Evolutionary conservation across 163 green algal species (phyloP).

Genomic region (Chlamydomonas reinhardtii): DNA sequence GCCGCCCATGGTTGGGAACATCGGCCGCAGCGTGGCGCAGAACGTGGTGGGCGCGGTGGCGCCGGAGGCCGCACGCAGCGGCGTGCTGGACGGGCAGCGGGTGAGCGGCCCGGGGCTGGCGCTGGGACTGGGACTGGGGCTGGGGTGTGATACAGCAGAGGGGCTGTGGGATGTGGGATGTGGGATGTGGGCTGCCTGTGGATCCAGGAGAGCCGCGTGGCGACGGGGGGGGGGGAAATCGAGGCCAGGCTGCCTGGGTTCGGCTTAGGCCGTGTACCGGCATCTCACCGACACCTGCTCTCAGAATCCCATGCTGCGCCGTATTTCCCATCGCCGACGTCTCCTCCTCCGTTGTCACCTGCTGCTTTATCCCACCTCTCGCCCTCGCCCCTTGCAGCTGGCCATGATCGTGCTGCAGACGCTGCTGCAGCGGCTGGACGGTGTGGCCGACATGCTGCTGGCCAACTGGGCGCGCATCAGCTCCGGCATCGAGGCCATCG

Average conservation of each 20-base stretch:
- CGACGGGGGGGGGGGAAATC: too few species aligned
- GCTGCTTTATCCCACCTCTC: too few species aligned
- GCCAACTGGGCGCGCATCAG: slow-evolving; percentile 30
- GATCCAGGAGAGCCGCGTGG: too few species aligned
- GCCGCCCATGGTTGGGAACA: slow-evolving; percentile 5
- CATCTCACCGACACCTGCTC: too few species aligned
- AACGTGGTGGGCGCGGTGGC: slow-evolving; percentile 15
- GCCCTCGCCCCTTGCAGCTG: background rate
- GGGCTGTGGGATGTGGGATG: too few species aligned
- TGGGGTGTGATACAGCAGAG: too few species aligned
- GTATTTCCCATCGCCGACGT: too few species aligned
- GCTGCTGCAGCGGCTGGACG: slow-evolving; percentile 31
- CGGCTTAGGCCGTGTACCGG: too few species aligned
- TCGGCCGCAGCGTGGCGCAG: slow-evolving; percentile 22
- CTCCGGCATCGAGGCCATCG: background rate
- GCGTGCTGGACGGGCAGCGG: slow-evolving; percentile 25
- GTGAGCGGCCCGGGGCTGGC: background rate
- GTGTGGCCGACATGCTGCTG: slow-evolving; percentile 17
- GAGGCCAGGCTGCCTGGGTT: too few species aligned
- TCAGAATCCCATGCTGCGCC: too few species aligned
- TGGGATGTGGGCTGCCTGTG: too few species aligned
- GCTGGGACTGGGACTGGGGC: background rate
- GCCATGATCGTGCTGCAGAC: slow-evolving; percentile 31
- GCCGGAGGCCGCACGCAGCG: slow-evolving; percentile 15
- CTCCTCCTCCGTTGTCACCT: too few species aligned